phyloP scores from a whole-genome alignment of 306 rosid genomes.

The Cucumis cinereus region DNA sequence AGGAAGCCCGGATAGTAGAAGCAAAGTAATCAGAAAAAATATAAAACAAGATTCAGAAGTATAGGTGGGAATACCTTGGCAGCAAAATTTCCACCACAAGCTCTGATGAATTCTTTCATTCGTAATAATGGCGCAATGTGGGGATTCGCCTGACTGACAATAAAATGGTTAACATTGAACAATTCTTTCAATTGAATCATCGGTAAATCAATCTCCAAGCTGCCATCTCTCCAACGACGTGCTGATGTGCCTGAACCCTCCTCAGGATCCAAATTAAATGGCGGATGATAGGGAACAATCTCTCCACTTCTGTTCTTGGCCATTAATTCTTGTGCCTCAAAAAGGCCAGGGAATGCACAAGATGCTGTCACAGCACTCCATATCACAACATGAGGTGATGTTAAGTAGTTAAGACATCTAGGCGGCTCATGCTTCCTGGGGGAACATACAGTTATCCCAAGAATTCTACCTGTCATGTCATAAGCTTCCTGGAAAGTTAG shows the following conservation, averaged over 20 bases:
- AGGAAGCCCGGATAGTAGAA: neutral
- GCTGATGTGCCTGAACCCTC: slow-evolving; percentile 48
- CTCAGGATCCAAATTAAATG: slow-evolving; percentile 83
- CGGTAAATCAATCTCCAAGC: slow-evolving; percentile 97
- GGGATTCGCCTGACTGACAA: slow-evolving; percentile 95
- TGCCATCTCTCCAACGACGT: slow-evolving; percentile 96
- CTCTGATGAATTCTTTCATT: slow-evolving; percentile 70
- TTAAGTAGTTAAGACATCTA: slow-evolving; percentile 94
- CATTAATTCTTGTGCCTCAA: slow-evolving; percentile 98
- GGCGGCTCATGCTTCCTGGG: slow-evolving; percentile 98
- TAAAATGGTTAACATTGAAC: slow-evolving; percentile 91
- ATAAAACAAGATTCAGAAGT: slow-evolving; percentile 10
- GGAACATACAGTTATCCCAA: slow-evolving; percentile 93
- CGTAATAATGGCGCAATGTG: slow-evolving; percentile 86
- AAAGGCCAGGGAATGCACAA: slow-evolving; percentile 96
- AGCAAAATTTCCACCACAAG: slow-evolving; percentile 81
- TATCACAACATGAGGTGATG: slow-evolving; percentile 93
- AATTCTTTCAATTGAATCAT: slow-evolving; percentile 90
- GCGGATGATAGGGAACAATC: slow-evolving; percentile 91
- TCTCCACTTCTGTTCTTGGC: slow-evolving; percentile 96
- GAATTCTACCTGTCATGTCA: slow-evolving; percentile 94
- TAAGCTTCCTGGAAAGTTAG: slow-evolving; percentile 98
- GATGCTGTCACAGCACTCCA: slow-evolving; percentile 99
- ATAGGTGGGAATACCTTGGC: slow-evolving; percentile 59
- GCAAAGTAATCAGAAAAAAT: neutral